phyloP scores from a whole-genome alignment of 768 basidiomycete genomes.

The Dendrothele bispora region DNA sequence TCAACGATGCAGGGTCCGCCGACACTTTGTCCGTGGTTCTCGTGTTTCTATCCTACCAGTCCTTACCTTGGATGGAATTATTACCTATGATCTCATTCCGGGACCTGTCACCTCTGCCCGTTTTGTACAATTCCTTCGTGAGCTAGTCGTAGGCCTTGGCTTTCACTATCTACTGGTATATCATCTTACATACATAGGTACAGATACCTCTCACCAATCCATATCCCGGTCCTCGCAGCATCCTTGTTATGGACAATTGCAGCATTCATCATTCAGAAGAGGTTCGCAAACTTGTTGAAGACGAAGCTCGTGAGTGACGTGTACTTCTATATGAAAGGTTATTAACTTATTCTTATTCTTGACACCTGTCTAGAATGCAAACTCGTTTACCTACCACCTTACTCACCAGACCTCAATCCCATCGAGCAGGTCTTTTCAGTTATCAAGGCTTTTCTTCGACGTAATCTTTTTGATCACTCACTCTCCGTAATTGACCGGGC shows the following conservation, averaged over 20 bases:
- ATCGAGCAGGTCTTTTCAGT: constrained; percentile 33
- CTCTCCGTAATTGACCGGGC: not conserved
- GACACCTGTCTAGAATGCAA: constrained; percentile 2
- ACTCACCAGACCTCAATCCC: constrained; percentile 32
- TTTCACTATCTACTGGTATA: not conserved
- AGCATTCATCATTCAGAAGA: constrained; percentile 39
- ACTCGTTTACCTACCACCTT: constrained; percentile 26
- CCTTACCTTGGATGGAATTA: constrained; percentile 22
- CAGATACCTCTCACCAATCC: constrained; percentile 24
- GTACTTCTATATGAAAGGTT: no score
- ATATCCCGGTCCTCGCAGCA: constrained; percentile 32
- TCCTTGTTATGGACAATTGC: constrained; percentile 40
- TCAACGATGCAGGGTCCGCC: constrained; percentile 19
- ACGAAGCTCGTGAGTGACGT: constrained; percentile 22
- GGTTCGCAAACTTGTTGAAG: constrained; percentile 27
- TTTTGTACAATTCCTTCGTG: constrained; percentile 27
- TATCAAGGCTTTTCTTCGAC: constrained; percentile 32
- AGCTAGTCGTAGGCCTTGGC: constrained; percentile 20
- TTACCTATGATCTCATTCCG: constrained; percentile 29
- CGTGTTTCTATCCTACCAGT: constrained; percentile 27
- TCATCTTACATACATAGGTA: not conserved
- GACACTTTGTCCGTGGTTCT: constrained; percentile 23
- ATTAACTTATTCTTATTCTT: no score
- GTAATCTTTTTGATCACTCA: not conserved
- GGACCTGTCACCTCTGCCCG: constrained; percentile 29